Conservation (phyloP, 2,329 filamentous ascomycete genomes). For the Xylariaceae sp. region DNA sequence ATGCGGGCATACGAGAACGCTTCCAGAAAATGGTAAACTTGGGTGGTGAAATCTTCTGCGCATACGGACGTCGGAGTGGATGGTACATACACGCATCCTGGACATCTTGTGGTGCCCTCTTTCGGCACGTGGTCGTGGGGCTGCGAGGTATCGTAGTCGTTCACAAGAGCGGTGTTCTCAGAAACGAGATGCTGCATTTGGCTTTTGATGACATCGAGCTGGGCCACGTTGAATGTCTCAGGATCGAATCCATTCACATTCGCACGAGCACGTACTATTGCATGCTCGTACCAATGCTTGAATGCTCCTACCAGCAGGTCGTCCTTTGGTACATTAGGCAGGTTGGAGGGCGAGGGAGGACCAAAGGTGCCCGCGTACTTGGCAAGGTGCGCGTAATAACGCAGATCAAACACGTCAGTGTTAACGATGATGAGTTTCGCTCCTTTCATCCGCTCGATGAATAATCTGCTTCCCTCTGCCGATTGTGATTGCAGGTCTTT, state of each 20-base stretch:
- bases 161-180: slow-evolving; percentile 4
- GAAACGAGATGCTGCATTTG: slow-evolving; percentile 2
- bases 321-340: too few species aligned
- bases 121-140: too few species aligned
- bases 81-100: neutral
- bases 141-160: slow-evolving; percentile 4
- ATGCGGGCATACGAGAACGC: slow-evolving; percentile 36
- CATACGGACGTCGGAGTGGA: neutral
- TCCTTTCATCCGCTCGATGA: slow-evolving; percentile 15
- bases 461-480: neutral
- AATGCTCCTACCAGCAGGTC: slow-evolving; percentile 12
- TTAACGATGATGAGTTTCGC: slow-evolving; percentile 39
- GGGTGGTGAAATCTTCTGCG: slow-evolving; percentile 7
- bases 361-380: slow-evolving; percentile 15
- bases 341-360: neutral
- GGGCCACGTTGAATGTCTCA: neutral
- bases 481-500: slow-evolving; percentile 9
- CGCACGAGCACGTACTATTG: slow-evolving; percentile 6
- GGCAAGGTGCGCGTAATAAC: slow-evolving; percentile 19
- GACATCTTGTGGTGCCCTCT: too few species aligned
- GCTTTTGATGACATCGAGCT: slow-evolving; percentile 3
- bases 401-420: slow-evolving; percentile 22
- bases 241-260: slow-evolving; percentile 12
- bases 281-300: slow-evolving; percentile 24
- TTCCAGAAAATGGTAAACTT: slow-evolving; percentile 29